Evolutionary conservation across 768 basidiomycete genomes (phyloP).

Genomic region (Tulasnella sp.): DNA sequence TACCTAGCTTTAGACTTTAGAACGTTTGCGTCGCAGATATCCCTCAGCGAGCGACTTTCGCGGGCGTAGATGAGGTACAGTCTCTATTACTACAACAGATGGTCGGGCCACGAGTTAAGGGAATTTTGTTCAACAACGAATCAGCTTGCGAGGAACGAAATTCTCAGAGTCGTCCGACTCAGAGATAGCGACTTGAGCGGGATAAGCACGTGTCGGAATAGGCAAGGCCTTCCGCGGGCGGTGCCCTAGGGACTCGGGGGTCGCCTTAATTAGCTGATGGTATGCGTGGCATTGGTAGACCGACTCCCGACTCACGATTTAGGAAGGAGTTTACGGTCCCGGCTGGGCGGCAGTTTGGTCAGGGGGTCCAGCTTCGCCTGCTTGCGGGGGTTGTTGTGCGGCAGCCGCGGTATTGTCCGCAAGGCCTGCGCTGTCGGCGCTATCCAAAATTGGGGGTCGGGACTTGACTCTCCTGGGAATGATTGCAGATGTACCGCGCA

Average conservation of each 20-base stretch:
- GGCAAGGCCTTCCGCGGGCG: too few relatives aligned
- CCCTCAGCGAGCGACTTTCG: not conserved
- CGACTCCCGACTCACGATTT: not conserved
- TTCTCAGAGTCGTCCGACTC: not conserved
- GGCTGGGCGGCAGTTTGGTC: not conserved
- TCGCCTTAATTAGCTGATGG: not conserved
- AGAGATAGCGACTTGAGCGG: not conserved
- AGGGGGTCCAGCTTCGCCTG: not conserved
- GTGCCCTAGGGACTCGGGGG: not conserved
- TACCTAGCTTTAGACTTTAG: not conserved
- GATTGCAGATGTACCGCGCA: not conserved
- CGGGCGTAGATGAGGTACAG: not conserved
- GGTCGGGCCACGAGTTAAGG: too few relatives aligned
- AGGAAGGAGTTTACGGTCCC: not conserved
- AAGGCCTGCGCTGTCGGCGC: not conserved
- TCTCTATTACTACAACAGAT: not conserved
- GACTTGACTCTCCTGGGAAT: slow-evolving; percentile 15
- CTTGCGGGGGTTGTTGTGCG: not conserved
- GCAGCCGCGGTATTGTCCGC: not conserved
- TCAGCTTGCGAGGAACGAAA: not conserved
- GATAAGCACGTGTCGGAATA: not conserved
- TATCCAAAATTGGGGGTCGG: not conserved
- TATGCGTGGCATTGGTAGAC: not conserved
- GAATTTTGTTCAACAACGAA: too few relatives aligned
- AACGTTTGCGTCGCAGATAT: not conserved